Evolutionary conservation across 768 basidiomycete genomes (phyloP), one percentile per base, ranked within the genome.

Genomic region (Russula abietina): DNA sequence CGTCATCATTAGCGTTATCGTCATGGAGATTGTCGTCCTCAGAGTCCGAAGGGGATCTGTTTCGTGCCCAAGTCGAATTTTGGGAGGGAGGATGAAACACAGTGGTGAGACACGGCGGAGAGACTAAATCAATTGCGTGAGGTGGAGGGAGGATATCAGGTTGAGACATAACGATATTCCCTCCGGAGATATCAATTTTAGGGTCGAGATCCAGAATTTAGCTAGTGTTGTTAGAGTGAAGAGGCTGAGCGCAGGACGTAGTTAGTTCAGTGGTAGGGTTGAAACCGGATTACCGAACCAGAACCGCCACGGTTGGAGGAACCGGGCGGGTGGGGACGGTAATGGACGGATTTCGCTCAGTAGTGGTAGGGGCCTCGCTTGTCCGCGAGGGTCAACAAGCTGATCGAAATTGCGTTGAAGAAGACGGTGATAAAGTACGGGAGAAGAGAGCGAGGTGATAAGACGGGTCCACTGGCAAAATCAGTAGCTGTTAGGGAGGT

Each of bases 261-360:
- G 52, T 57, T 49, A n/a, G 28, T 51, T 26, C 19, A 28, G 67
- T 65, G 72, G 72, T 61, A 69, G 52, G 53, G 19, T 61, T 60
- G 65, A 76, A 76, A 77, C 80, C 74, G 76, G 74, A 78, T 81
- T 85, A 86, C 84, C 84, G 83, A 83, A 76, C 84, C 83, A 81
- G 76, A 78, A 81, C 88, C 88, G 86, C 88, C 85, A 80, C 84
- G 85, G 85, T 82, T 78, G 75, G 65, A 55, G 67, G 73, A 77
- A 76, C 83, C 81, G 81, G 79, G 77, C 79, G 81, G 79, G 70
- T 75, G 74, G 76, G 83, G 78, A 79, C 83, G 84, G 82, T 80
- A 79, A 76, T 61, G 61, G 43, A 46, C 60, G 60, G 68, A 75
- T 72, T 72, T 77, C 75, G 73, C 76, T 83, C 84, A 87, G 81